phyloP scores from a whole-genome alignment of 257 asterid genomes.

The Oldenlandia corymbosa region DNA sequence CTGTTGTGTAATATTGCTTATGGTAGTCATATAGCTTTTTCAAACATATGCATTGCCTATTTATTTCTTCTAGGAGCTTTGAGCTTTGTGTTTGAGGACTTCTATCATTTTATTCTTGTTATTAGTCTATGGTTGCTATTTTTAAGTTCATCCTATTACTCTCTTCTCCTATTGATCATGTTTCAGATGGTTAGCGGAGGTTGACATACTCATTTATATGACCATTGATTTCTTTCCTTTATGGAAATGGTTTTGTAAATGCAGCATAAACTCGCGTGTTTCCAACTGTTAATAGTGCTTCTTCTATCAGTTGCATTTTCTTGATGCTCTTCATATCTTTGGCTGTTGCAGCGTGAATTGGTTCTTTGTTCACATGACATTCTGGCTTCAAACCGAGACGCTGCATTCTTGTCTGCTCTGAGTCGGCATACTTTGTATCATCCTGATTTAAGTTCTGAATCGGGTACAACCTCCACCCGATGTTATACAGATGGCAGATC shows the following conservation, averaged over 20 bases:
- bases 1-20: not conserved
- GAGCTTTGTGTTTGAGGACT: not conserved
- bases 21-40: not conserved
- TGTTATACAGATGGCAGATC: constrained; percentile 69
- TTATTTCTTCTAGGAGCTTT: not conserved
- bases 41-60: not conserved
- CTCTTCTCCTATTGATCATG: not conserved
- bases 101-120: not conserved
- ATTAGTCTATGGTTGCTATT: not conserved
- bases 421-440: constrained; percentile 76
- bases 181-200: not conserved
- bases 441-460: constrained; percentile 86
- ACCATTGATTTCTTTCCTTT: not conserved
- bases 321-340: constrained; percentile 10
- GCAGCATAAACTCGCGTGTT: not conserved
- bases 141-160: not conserved
- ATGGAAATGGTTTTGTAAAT: not conserved
- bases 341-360: constrained; percentile 80
- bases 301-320: not conserved
- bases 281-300: not conserved
- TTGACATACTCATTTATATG: not conserved
- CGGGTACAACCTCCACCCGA: constrained; percentile 86
- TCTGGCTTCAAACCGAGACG: constrained; percentile 75
- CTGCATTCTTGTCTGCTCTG: constrained; percentile 55
- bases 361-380: constrained; percentile 82